A percentile compares a stretch with the other conserved stretches of the same genome.
These are phyloP conservation scores for Canavalia ensiformis DNA, from an alignment of 306 rosid genomes.

Conservation along the genomic window DNA sequence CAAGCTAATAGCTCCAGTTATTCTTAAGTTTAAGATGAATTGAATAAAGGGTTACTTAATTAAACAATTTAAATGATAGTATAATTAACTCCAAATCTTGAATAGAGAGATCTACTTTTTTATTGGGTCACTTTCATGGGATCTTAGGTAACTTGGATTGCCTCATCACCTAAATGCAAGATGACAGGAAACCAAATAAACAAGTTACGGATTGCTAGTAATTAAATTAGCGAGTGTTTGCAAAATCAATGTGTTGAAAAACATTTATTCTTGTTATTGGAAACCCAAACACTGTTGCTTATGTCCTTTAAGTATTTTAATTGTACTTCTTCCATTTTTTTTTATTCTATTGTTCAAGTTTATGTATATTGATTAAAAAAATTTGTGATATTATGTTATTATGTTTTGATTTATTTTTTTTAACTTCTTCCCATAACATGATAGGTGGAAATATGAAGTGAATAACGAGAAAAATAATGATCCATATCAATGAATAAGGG, in stretches of 20 bases:
- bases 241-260: neutral
- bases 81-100: neutral
- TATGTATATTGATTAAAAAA: no score
- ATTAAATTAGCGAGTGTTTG: conserved; percentile 8
- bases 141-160: conserved; percentile 34
- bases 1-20: neutral
- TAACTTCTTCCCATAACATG: no score
- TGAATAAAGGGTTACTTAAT: neutral
- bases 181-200: conserved; percentile 3
- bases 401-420: no score
- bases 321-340: neutral
- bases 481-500: no score
- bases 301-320: neutral
- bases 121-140: conserved; percentile 25
- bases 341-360: no score
- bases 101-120: neutral
- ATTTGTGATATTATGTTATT: no score
- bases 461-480: no score
- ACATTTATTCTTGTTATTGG: neutral
- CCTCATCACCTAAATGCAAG: conserved; percentile 5
- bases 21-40: neutral
- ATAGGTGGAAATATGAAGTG: no score
- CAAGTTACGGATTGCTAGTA: neutral
- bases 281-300: neutral
- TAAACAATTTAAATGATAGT: neutral